These are phyloP conservation scores for Linaria vulgaris DNA, from an alignment of 257 asterid genomes.

Conservation along the genomic window DNA sequence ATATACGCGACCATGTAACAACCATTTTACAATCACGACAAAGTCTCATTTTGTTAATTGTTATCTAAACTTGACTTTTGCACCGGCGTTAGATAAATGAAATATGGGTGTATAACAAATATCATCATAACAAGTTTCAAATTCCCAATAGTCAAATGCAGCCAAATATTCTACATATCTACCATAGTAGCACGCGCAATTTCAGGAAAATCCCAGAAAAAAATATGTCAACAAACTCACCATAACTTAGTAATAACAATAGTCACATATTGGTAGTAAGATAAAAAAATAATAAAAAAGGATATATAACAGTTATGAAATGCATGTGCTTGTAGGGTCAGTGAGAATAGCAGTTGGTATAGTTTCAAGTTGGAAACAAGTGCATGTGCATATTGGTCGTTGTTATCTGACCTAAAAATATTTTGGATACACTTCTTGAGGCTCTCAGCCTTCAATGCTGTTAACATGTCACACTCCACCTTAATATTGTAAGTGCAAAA, in stretches of 20 bases:
- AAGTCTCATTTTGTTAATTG: too few relatives aligned
- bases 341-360: constrained; percentile 51
- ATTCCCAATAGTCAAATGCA: constrained; percentile 5
- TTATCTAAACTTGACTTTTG: too few relatives aligned
- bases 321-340: constrained; percentile 79
- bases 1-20: too few relatives aligned
- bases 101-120: too few relatives aligned
- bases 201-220: neutral
- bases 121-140: too few relatives aligned
- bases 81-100: too few relatives aligned
- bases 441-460: constrained; percentile 32
- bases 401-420: constrained; percentile 30
- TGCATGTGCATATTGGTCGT: constrained; percentile 63
- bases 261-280: neutral
- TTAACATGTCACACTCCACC: constrained; percentile 49
- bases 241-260: neutral
- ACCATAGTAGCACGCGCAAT: neutral
- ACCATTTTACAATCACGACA: too few relatives aligned
- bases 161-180: constrained; percentile 7
- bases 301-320: constrained; percentile 27
- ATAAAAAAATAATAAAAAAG: neutral
- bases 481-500: constrained; percentile 8
- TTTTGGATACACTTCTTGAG: constrained; percentile 36
- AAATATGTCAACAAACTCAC: neutral
- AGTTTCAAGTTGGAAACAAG: constrained; percentile 58